phyloP scores from a whole-genome alignment of 495 filamentous ascomycete genomes.

The Lasiosphaeria miniovina region DNA sequence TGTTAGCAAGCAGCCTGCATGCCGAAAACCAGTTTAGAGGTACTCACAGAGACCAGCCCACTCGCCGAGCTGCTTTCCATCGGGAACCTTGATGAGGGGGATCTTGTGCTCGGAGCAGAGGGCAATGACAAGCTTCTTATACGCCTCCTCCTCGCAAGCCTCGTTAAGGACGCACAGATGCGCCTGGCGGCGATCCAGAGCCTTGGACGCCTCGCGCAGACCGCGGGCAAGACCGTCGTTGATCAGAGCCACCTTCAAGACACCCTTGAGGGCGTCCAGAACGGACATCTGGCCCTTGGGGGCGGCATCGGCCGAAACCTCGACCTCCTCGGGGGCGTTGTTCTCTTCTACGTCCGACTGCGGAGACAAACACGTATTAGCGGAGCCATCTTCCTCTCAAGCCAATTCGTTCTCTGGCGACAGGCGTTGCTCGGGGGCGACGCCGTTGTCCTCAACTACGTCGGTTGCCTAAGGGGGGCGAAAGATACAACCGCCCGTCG shows the following conservation, averaged over 20 bases:
- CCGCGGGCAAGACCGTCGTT: conserved; percentile 98
- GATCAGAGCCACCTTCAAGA: conserved; percentile 96
- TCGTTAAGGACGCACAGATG: conserved; percentile 99
- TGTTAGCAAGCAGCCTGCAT: conserved; percentile 10
- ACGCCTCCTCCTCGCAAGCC: conserved; percentile 98
- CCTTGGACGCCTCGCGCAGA: conserved; percentile 95
- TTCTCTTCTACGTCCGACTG: conserved; percentile 75
- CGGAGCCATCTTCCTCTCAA: conserved; percentile 12
- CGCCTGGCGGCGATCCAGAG: conserved; percentile 93
- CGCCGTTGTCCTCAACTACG: too few species aligned
- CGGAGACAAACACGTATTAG: conserved; percentile 19
- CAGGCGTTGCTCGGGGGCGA: too few species aligned
- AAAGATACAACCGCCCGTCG: background rate
- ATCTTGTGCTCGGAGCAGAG: conserved; percentile 99
- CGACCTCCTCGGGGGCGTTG: conserved; percentile 81
- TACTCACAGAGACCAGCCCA: conserved; percentile 98
- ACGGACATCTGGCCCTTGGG: conserved; percentile 93
- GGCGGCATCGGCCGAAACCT: conserved; percentile 78
- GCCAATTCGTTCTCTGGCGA: background rate
- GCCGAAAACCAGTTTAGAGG: background rate
- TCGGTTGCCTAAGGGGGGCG: background rate
- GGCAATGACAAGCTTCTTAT: conserved; percentile 99
- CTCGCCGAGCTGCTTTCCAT: conserved; percentile 98
- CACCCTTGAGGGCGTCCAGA: conserved; percentile 95
- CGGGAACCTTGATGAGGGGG: conserved; percentile 98